Evolutionary conservation across 2,329 filamentous ascomycete species (phyloP).

Genomic region (Lasiodiplodia sp.): DNA sequence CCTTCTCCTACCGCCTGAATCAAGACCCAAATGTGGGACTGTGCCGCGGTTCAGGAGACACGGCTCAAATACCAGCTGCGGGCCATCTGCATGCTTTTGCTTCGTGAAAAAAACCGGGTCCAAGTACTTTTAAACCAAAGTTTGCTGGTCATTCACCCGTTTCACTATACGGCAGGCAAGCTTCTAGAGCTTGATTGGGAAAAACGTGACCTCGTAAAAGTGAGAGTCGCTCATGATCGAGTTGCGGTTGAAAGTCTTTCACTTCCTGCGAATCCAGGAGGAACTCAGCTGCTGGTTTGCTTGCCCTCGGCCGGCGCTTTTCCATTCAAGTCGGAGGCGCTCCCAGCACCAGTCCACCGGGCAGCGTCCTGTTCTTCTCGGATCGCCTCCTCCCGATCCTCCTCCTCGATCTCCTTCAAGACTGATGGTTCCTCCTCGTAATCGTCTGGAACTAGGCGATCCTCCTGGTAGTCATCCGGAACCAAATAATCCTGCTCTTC

Average conservation of each 20-base stretch:
- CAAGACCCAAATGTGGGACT: not conserved
- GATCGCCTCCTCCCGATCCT: not conserved
- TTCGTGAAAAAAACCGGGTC: not conserved
- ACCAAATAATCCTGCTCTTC: conserved; percentile 27
- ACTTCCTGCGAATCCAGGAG: not conserved
- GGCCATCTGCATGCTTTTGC: not conserved
- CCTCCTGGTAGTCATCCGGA: conserved; percentile 6
- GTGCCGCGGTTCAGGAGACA: not conserved
- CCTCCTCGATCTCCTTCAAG: not conserved
- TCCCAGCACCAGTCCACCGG: not conserved
- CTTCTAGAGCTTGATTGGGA: not conserved
- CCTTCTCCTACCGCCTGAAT: not conserved
- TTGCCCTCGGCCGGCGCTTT: not conserved
- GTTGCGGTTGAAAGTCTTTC: not conserved
- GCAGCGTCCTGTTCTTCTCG: not conserved
- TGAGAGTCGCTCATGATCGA: not conserved
- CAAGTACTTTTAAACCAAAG: not conserved
- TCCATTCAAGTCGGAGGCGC: not conserved
- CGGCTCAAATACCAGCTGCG: not conserved
- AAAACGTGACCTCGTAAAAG: not conserved
- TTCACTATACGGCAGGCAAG: not conserved
- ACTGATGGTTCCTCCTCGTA: not conserved
- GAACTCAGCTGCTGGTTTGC: not conserved
- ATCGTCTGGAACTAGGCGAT: conserved; percentile 21
- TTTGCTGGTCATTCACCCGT: not conserved